Percentiles rank a stretch among this genome's conserved stretches.
Conservation (phyloP, 2,329 filamentous ascomycete species). For the Ascochyta viciae-villosae region DNA sequence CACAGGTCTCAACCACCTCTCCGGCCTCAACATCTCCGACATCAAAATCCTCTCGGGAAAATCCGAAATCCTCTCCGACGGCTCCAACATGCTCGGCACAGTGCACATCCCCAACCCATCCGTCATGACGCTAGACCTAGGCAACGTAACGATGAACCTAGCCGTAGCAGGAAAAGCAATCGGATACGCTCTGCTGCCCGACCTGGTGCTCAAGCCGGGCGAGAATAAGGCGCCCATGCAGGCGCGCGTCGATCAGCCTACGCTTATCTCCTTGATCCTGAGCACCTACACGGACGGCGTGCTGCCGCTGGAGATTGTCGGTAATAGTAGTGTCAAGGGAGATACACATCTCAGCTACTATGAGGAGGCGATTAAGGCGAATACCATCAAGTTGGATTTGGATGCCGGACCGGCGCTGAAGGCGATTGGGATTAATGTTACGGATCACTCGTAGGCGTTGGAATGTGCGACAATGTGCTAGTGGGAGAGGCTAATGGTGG, state of each 20-base stretch:
- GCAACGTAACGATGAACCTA: constrained; percentile 69
- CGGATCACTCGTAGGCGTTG: constrained; percentile 3
- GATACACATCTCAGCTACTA: constrained; percentile 65
- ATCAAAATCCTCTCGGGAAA: constrained; percentile 56
- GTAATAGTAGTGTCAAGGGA: constrained; percentile 59
- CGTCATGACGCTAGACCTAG: constrained; percentile 69
- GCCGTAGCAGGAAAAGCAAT: constrained; percentile 60
- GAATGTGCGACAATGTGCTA: too few species aligned
- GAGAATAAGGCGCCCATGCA: constrained; percentile 63
- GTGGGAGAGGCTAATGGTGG: not conserved
- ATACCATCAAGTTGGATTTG: constrained; percentile 61
- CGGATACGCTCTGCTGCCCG: constrained; percentile 64
- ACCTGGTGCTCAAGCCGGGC: constrained; percentile 67
- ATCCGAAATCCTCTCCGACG: constrained; percentile 48
- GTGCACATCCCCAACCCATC: constrained; percentile 70
- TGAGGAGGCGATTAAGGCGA: constrained; percentile 60
- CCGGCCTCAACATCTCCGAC: constrained; percentile 59
- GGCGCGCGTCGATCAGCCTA: constrained; percentile 60
- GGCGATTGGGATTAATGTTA: constrained; percentile 37
- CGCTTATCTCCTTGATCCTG: constrained; percentile 56
- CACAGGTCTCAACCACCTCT: constrained; percentile 64
- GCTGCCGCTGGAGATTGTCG: constrained; percentile 63
- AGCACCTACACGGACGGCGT: constrained; percentile 62
- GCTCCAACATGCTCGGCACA: constrained; percentile 67
- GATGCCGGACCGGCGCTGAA: constrained; percentile 47